phyloP scores from a whole-genome alignment of 1,284 basidiomycete genomes.

The Inonotus hispidus region DNA sequence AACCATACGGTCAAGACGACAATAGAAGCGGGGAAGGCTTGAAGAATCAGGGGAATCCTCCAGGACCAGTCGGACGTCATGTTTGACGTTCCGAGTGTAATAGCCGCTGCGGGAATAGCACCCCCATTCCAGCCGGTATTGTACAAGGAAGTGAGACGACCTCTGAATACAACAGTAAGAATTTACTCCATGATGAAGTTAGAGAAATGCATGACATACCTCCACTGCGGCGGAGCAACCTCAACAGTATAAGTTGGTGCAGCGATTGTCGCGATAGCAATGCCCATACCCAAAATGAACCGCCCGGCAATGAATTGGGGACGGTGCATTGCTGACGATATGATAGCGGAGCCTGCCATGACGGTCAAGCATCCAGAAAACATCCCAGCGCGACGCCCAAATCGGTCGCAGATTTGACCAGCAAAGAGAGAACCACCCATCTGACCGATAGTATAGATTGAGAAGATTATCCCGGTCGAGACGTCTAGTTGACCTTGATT shows the following conservation, averaged over 20 bases:
- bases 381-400: slow-evolving; percentile 32
- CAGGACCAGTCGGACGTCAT: slow-evolving; percentile 27
- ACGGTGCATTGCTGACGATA: slow-evolving; percentile 21
- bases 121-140: slow-evolving; percentile 29
- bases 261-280: slow-evolving; percentile 28
- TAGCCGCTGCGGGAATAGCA: slow-evolving; percentile 30
- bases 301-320: slow-evolving; percentile 26
- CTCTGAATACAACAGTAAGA: slow-evolving; percentile 22
- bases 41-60: slow-evolving; percentile 23
- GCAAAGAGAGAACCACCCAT: slow-evolving; percentile 26
- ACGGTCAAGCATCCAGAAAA: slow-evolving; percentile 23
- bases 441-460: slow-evolving; percentile 24
- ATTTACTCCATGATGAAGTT: no score
- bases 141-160: slow-evolving; percentile 33
- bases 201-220: slow-evolving; percentile 19
- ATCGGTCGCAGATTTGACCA: slow-evolving; percentile 23
- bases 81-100: slow-evolving; percentile 28
- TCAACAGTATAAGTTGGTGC: slow-evolving; percentile 40
- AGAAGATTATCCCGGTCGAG: slow-evolving; percentile 24
- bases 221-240: slow-evolving; percentile 42
- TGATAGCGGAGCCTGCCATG: slow-evolving; percentile 24
- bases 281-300: slow-evolving; percentile 32
- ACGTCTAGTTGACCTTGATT: slow-evolving; percentile 15
- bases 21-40: slow-evolving; percentile 19
- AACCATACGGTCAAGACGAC: slow-evolving; percentile 21